phyloP scores from a whole-genome alignment of 1,284 basidiomycete species.

The Peniophora sp. region DNA sequence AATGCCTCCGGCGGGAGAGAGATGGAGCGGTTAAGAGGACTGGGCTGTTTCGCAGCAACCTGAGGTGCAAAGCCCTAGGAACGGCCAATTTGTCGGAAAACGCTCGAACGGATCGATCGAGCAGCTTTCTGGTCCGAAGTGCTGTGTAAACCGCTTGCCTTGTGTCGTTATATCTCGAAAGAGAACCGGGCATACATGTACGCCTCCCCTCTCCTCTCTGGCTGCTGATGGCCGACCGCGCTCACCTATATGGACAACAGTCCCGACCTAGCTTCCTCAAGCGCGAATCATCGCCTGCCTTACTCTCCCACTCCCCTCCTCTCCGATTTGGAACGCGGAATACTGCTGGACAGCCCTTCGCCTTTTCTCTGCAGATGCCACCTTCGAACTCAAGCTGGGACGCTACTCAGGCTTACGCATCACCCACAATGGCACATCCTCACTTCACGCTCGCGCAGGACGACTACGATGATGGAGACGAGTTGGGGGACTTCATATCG shows the following conservation, averaged over 20 bases:
- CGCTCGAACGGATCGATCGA: no score
- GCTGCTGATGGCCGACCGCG: not conserved
- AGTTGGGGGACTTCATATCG: slow-evolving; percentile 21
- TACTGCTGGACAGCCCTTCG: not conserved
- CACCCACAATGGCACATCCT: slow-evolving; percentile 14
- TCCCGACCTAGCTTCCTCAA: not conserved
- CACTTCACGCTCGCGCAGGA: slow-evolving; percentile 18
- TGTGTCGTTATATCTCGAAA: no score
- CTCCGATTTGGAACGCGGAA: not conserved
- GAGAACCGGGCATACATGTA: no score
- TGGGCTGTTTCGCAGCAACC: no score
- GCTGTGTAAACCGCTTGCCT: no score
- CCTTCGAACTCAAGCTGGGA: slow-evolving; percentile 14
- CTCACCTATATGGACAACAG: not conserved
- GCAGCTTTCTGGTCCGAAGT: no score
- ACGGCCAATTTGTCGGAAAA: no score
- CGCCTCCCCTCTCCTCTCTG: no score
- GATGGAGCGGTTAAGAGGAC: no score
- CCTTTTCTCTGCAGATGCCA: slow-evolving; percentile 17
- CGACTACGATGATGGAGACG: slow-evolving; percentile 29
- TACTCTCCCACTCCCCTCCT: not conserved
- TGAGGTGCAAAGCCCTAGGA: no score
- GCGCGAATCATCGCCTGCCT: not conserved
- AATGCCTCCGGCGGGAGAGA: no score
- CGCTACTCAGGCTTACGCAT: slow-evolving; percentile 11